phyloP scores from a whole-genome alignment of 805 yeast species.

The Myxozyma kluyveri region DNA sequence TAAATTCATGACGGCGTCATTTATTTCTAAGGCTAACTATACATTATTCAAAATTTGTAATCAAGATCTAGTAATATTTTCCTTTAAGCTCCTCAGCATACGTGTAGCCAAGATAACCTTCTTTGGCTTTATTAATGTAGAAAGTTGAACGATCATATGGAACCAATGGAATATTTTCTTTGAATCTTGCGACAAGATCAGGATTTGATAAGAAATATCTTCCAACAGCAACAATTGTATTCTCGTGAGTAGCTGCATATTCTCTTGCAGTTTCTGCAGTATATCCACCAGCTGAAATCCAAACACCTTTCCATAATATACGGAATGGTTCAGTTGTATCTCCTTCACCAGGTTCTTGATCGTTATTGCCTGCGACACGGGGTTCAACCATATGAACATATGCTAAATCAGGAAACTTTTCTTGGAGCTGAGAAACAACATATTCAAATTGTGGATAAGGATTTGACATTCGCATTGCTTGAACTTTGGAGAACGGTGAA shows the following conservation, averaged over 20 bases:
- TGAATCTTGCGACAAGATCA: constrained; percentile 49
- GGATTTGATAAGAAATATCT: constrained; percentile 56
- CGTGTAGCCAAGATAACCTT: constrained; percentile 22
- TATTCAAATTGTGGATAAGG: constrained; percentile 21
- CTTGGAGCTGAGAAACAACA: constrained; percentile 38
- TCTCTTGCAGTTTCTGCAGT: constrained; percentile 21
- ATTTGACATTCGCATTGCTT: constrained; percentile 34
- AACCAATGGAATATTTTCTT: constrained; percentile 43
- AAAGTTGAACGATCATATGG: constrained; percentile 51
- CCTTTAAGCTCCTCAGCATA: constrained; percentile 18
- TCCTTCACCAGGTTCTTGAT: constrained; percentile 16
- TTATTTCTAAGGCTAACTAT: too few relatives aligned
- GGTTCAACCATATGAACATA: constrained; percentile 50
- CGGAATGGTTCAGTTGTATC: constrained; percentile 20
- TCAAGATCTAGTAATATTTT: constrained; percentile 13
- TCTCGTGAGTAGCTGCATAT: constrained; percentile 16
- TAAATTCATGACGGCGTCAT: too few relatives aligned
- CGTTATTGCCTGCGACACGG: constrained; percentile 38
- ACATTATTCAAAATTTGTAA: too few relatives aligned
- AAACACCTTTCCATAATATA: constrained; percentile 24
- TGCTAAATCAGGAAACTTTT: constrained; percentile 42
- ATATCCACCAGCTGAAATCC: constrained; percentile 31
- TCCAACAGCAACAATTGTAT: constrained; percentile 44
- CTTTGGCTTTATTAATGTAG: constrained; percentile 37
- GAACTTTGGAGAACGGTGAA: constrained; percentile 42